These are phyloP conservation scores for Chlorella sp. DNA, from an alignment of 139 green algal species.

Conservation along the genomic window DNA sequence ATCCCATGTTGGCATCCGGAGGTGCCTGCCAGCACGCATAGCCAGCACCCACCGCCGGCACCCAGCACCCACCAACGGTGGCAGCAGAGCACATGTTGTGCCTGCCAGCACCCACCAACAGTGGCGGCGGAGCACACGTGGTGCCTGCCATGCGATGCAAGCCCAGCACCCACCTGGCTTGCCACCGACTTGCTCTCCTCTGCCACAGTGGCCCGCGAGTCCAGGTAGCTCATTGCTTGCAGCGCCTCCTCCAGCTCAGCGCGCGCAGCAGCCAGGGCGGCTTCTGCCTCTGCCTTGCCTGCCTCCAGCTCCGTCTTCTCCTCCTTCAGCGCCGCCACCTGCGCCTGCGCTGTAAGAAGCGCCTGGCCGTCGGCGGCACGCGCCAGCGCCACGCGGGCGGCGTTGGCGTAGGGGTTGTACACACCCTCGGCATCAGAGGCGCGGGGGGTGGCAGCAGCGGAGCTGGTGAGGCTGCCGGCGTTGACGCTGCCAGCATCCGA, in stretches of 20 bases:
- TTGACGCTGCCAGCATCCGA: neutral
- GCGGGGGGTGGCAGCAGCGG: neutral
- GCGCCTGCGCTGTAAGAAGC: neutral
- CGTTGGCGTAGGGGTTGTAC: neutral
- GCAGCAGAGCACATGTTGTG: too few relatives aligned
- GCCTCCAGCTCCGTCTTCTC: constrained; percentile 7
- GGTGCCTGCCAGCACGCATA: too few relatives aligned
- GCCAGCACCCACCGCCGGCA: too few relatives aligned
- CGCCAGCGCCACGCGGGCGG: neutral
- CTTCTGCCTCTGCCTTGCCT: neutral
- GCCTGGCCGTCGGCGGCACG: neutral
- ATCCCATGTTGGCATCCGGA: too few relatives aligned
- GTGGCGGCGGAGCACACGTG: neutral
- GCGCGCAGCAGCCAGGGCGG: neutral
- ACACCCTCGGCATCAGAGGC: neutral
- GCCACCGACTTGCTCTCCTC: constrained; percentile 28
- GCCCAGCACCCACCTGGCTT: constrained; percentile 19
- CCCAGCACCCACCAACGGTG: too few relatives aligned
- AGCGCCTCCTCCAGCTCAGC: constrained; percentile 7
- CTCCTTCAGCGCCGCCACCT: neutral
- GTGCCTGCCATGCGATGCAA: neutral
- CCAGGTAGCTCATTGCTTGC: neutral
- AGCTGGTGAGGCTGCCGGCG: neutral
- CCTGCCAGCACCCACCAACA: neutral
- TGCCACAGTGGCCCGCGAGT: constrained; percentile 18